Evolutionary conservation across 164 flowering plant genomes (phyloP), one percentile per base, ranked within the genome.

Genomic region (Aristolochia contorta): DNA sequence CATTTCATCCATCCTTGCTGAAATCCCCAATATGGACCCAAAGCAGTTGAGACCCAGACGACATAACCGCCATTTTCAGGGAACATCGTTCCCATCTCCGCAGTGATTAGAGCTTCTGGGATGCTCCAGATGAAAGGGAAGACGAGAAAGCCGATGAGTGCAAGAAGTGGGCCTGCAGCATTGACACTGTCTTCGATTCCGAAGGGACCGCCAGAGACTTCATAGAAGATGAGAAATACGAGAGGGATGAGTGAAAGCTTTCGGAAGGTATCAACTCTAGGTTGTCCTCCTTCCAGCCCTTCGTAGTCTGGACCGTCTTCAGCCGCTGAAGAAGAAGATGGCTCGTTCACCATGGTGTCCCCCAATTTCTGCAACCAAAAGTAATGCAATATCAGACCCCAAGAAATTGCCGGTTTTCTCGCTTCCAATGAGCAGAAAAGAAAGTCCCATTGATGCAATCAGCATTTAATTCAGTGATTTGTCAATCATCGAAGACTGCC

Each of bases 1-100:
- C 86, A 80, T 68, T 82, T 82, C 84, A 80, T 76, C 84, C 84
- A 80, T 19, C 86, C 86, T 62, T 76, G 82, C 65, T 80, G 83
- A 62, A 82, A 82, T 4, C 86, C 86, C 84, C 84, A 82, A 43
- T 47, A 82, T 47, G 78, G 78, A 24, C 84, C 86, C 54, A 82
- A 70, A 21, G 81, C 86, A 9, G 84, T 55, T 18, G 86, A 74
- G 16, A 82, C 86, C 84, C 86, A 82, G 16, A 78, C 79, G 16
- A 82, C 86, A 62, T 80, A 80, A 8, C 86, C 86, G 22, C 84
- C 82, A 71, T 80, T 75, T 54, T 82, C 84, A 0, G 86, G 86
- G 72, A 80, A 82, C 84, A 80, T 80, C 15, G 86, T 79, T 45
- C 84, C 80, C 84, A 82, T 70, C 56, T 82, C 86, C 1, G 86